Evolutionary conservation across 768 basidiomycete species (phyloP), one percentile per base, ranked within the genome.

Genomic region (Boletus barrowsii): DNA sequence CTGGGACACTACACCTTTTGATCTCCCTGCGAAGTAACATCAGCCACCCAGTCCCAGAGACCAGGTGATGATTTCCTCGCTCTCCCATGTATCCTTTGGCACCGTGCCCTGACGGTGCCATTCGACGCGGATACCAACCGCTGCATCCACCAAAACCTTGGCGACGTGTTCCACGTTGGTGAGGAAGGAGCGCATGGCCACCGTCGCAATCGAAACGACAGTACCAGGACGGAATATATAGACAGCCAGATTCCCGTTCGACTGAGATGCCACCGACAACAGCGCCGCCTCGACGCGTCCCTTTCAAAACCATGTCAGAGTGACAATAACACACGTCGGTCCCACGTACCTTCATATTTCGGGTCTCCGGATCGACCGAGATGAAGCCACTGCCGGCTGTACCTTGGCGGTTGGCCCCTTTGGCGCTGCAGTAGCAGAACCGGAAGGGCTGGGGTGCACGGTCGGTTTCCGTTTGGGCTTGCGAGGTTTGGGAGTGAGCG

Each of bases 351-450:
- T 63, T 65, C 66, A 68, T 67, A n/a, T 63, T 61, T 11, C 66
- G 55, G 15, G 51, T 47, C 40, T 56, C 44, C 1, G 61, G 53
- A 33, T 68, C 63, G 10, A 51, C 61, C 36, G 54, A 50, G 43
- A 62, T 61, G 37, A 58, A 20, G 10, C 54, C 51, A 15, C 36
- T 49, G 8, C 58, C 36, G 5, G 66, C 57, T 3, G 52, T 60
- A 1, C 57, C 50, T 0, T 56, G 24, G 33, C 66, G 57, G 20
- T 61, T 57, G 4, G 63, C 63, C 59, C 60, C 54, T 24, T 68
- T 68, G 42, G 41, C 41, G 47, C 66, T 68, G 56, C 59, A 67
- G 48, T 68, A 67, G 51, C 66, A 67, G 51, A 67, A 68, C 30
- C 63, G 58, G 41, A 68, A 61, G 1, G 58, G 61, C 0, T 52